These are phyloP conservation scores for Fusarium brevicatenulatum DNA, from an alignment of 2,329 filamentous ascomycete species.

Conservation along the genomic window DNA sequence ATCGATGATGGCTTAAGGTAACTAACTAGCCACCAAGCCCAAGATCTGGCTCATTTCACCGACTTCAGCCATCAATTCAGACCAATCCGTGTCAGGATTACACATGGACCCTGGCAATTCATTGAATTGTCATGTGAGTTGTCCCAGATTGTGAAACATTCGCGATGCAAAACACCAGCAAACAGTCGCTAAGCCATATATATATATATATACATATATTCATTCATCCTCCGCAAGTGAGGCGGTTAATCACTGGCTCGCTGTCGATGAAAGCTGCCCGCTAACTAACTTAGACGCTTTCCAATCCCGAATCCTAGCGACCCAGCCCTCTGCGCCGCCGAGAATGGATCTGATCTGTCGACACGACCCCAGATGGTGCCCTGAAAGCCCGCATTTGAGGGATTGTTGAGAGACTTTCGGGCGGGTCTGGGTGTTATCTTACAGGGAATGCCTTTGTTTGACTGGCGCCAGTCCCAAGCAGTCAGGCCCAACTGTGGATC, in stretches of 20 bases:
- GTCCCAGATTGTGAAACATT: conserved; percentile 23
- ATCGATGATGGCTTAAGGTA: neutral
- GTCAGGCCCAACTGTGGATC: conserved; percentile 52
- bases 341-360: conserved; percentile 47
- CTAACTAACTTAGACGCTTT: conserved; percentile 10
- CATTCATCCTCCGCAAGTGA: conserved; percentile 29
- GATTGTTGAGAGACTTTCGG: conserved; percentile 31
- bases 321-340: conserved; percentile 39
- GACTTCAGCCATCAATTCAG: neutral
- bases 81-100: neutral
- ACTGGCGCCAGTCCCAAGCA: conserved; percentile 46
- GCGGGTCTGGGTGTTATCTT: conserved; percentile 34
- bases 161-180: conserved; percentile 9
- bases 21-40: neutral
- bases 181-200: conserved; percentile 13
- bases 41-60: neutral
- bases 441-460: conserved; percentile 40
- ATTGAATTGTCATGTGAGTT: conserved; percentile 23
- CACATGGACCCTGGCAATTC: neutral
- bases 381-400: conserved; percentile 33
- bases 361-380: conserved; percentile 43
- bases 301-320: conserved; percentile 27
- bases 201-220: neutral
- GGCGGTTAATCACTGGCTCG: conserved; percentile 34
- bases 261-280: conserved; percentile 21